Evolutionary conservation across 2,329 filamentous ascomycete species (phyloP).

Genomic region (Colletotrichum acutatum): DNA sequence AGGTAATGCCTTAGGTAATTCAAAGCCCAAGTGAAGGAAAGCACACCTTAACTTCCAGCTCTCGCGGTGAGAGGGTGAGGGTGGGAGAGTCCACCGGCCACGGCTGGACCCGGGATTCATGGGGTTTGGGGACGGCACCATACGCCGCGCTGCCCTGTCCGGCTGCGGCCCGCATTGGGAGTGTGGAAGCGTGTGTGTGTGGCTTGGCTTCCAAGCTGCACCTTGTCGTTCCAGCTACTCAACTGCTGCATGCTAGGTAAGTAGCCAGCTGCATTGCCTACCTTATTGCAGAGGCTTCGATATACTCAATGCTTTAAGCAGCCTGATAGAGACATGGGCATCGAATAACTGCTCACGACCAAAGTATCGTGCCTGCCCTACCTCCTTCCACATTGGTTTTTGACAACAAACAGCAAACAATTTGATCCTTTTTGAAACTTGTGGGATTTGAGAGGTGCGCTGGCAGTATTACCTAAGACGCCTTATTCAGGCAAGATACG

Average conservation of each 20-base stretch:
- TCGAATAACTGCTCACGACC: not conserved
- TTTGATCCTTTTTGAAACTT: not conserved
- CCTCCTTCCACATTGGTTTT: not conserved
- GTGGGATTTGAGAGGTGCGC: not conserved
- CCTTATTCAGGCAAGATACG: not conserved
- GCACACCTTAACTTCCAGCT: not conserved
- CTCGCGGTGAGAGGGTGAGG: conserved; percentile 3
- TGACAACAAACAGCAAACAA: not conserved
- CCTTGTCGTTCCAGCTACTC: not conserved
- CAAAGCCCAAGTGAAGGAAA: not conserved
- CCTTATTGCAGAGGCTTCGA: not conserved
- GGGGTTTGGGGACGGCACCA: not conserved
- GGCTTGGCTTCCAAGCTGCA: not conserved
- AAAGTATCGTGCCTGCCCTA: not conserved
- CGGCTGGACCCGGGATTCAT: conserved; percentile 17
- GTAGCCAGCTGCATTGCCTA: not conserved
- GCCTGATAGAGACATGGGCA: not conserved
- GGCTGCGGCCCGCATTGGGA: not conserved
- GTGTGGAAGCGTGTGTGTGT: not conserved
- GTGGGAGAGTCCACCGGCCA: conserved; percentile 11
- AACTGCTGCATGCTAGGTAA: not conserved
- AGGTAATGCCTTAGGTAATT: too few species aligned
- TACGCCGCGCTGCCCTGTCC: not conserved
- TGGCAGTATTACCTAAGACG: not conserved
- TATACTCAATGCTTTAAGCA: not conserved